phyloP scores from a whole-genome alignment of 2,329 filamentous ascomycete genomes.

The Verticillium isaacii region DNA sequence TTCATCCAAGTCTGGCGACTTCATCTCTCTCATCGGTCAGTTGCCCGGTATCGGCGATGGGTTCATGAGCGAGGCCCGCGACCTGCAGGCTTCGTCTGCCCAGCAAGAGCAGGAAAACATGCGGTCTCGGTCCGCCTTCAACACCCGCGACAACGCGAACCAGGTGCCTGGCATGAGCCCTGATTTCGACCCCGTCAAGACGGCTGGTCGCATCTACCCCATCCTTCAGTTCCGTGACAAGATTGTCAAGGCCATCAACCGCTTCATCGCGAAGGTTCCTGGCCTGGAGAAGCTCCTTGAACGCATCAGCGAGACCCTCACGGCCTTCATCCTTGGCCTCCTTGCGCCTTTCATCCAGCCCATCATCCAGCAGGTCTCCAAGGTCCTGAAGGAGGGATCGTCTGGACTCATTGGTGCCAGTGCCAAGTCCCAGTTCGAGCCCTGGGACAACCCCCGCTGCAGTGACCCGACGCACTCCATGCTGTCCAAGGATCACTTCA shows the following conservation, averaged over 20 bases:
- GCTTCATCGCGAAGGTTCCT: constrained; percentile 85
- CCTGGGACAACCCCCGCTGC: constrained; percentile 71
- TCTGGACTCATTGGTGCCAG: constrained; percentile 64
- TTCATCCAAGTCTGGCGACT: constrained; percentile 40
- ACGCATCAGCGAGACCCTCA: constrained; percentile 88
- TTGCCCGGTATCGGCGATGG: constrained; percentile 66
- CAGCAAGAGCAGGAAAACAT: constrained; percentile 59
- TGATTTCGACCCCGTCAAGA: constrained; percentile 73
- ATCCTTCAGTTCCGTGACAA: constrained; percentile 92
- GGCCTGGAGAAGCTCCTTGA: constrained; percentile 87
- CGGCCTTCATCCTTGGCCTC: constrained; percentile 84
- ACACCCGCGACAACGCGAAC: constrained; percentile 42
- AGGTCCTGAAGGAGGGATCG: constrained; percentile 80
- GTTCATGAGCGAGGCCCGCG: constrained; percentile 61
- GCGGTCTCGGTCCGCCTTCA: constrained; percentile 11
- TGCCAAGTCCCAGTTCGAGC: constrained; percentile 70
- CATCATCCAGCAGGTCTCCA: constrained; percentile 82
- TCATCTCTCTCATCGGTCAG: constrained; percentile 70
- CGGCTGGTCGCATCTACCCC: constrained; percentile 80
- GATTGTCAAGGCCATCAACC: constrained; percentile 81
- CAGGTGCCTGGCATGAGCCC: constrained; percentile 70
- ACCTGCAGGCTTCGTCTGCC: constrained; percentile 56
- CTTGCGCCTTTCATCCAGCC: constrained; percentile 89
- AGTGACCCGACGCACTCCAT: constrained; percentile 79
- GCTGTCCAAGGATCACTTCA: constrained; percentile 81